Percentiles rank a stretch among this genome's conserved stretches.
phyloP scores from a whole-genome alignment of 352 stramenopile genomes.

The Globisporangium nunn region DNA sequence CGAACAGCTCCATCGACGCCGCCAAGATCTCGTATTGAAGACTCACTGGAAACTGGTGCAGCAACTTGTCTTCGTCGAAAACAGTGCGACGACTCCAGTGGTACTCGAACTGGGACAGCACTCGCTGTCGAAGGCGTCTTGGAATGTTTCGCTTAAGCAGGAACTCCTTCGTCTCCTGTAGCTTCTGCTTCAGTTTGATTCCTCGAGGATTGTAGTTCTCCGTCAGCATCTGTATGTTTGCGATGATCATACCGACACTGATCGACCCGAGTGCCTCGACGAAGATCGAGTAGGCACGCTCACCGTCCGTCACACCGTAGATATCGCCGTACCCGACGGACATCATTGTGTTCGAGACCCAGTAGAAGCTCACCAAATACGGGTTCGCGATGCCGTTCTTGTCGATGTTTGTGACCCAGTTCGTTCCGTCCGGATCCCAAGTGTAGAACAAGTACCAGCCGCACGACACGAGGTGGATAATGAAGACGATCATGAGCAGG shows the following conservation, averaged over 20 bases:
- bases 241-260: slow-evolving; percentile 89
- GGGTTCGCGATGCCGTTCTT: slow-evolving; percentile 39
- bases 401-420: slow-evolving; percentile 62
- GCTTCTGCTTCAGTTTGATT: slow-evolving; percentile 63
- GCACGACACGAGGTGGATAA: slow-evolving; percentile 70
- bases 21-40: slow-evolving; percentile 77
- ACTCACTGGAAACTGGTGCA: slow-evolving; percentile 58
- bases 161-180: slow-evolving; percentile 80
- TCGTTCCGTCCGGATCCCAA: slow-evolving; percentile 56
- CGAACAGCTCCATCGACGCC: slow-evolving; percentile 68
- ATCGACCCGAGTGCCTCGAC: slow-evolving; percentile 80
- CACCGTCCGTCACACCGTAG: slow-evolving; percentile 64
- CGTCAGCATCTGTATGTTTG: slow-evolving; percentile 89
- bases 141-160: slow-evolving; percentile 63
- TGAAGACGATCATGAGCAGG: slow-evolving; percentile 66
- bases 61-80: slow-evolving; percentile 65
- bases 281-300: slow-evolving; percentile 83
- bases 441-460: slow-evolving; percentile 82
- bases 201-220: slow-evolving; percentile 86
- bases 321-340: slow-evolving; percentile 91
- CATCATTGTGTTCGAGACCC: slow-evolving; percentile 92
- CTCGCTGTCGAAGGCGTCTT: slow-evolving; percentile 45
- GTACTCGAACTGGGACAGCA: slow-evolving; percentile 80
- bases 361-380: slow-evolving; percentile 90
- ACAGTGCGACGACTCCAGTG: slow-evolving; percentile 66